Evolutionary conservation across 805 yeast species (phyloP).

Genomic region (Sugiyamaella smithiae): DNA sequence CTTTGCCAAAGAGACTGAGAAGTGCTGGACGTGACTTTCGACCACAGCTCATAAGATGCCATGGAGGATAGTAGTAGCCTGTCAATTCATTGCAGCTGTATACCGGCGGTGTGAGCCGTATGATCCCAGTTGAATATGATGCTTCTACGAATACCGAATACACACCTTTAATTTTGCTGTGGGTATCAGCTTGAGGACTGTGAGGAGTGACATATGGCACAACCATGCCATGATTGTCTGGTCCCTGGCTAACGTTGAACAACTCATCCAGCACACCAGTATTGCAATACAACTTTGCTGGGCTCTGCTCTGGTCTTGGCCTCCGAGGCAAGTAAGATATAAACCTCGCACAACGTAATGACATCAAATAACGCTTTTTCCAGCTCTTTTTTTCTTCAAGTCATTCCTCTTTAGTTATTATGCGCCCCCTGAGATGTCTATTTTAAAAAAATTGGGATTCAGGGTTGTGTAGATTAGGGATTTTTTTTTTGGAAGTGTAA

Average conservation of each 20-base stretch:
- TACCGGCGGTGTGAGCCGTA: constrained; percentile 9
- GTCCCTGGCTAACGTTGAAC: background rate
- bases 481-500: too few species aligned
- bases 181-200: constrained; percentile 6
- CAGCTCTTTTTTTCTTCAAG: too few species aligned
- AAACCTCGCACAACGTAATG: background rate
- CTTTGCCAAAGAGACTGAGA: constrained; percentile 12
- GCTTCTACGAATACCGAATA: constrained; percentile 13
- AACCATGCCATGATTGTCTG: background rate
- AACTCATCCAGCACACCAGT: background rate
- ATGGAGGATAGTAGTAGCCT: constrained; percentile 21
- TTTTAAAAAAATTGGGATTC: background rate
- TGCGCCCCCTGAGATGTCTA: background rate
- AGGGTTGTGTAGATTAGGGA: background rate
- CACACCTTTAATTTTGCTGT: constrained; percentile 14
- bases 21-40: constrained; percentile 25
- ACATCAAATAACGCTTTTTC: too few species aligned
- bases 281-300: too few species aligned
- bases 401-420: background rate
- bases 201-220: constrained; percentile 10
- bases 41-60: constrained; percentile 20
- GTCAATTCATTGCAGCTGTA: constrained; percentile 19
- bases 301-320: background rate
- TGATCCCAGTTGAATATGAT: constrained; percentile 3
- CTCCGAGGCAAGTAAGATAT: background rate